Conservation (phyloP, 345 rosid species). For the Heritiera fomes region DNA sequence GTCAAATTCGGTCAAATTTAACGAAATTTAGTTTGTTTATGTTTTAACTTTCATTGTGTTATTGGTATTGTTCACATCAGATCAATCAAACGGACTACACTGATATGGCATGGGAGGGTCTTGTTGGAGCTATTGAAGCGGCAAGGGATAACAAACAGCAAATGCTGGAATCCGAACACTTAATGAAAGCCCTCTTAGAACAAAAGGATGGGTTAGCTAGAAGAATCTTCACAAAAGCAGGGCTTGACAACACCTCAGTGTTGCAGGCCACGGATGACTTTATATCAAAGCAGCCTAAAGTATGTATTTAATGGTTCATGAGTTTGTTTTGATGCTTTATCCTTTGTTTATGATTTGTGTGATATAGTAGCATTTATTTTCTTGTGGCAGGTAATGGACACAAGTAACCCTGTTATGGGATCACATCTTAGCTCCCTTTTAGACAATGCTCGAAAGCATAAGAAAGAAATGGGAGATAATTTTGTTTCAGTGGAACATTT, state of each 20-base stretch:
- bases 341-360: neutral
- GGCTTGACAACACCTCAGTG: conserved; percentile 65
- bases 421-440: conserved; percentile 50
- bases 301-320: conserved; percentile 6
- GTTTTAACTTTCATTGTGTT: too few relatives aligned
- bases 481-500: conserved; percentile 83
- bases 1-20: too few relatives aligned
- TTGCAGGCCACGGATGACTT: conserved; percentile 67
- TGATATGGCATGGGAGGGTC: conserved; percentile 93
- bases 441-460: conserved; percentile 59
- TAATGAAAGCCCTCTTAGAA: conserved; percentile 93
- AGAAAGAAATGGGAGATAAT: conserved; percentile 78
- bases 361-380: conserved; percentile 3
- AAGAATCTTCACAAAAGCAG: conserved; percentile 75
- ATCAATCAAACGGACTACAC: conserved; percentile 62
- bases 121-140: conserved; percentile 66
- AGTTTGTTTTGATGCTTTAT: neutral
- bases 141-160: conserved; percentile 66
- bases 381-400: conserved; percentile 54
- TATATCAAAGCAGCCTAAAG: conserved; percentile 77
- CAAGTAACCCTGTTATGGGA: conserved; percentile 69
- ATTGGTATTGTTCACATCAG: conserved; percentile 29
- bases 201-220: conserved; percentile 86
- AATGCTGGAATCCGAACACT: conserved; percentile 79
- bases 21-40: neutral